A percentile compares a stretch with the other conserved stretches of the same genome.
Conservation (phyloP, 768 basidiomycete genomes). For the Pulveroboletus ravenelii region DNA sequence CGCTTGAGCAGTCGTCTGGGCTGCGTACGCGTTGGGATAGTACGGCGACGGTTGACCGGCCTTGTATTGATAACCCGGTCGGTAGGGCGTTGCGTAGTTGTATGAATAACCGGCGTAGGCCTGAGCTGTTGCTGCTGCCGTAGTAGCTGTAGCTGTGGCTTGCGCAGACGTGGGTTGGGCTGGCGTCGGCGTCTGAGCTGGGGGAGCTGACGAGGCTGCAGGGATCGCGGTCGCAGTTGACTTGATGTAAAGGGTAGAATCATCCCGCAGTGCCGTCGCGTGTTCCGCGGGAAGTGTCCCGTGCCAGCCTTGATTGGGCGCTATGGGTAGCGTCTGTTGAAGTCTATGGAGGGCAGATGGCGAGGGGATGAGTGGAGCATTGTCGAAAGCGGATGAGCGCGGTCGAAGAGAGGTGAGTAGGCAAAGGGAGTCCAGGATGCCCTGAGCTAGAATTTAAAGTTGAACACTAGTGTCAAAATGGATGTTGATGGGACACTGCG, state of each 20-base stretch:
- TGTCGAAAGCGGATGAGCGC: constrained; percentile 40
- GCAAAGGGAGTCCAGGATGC: constrained; percentile 65
- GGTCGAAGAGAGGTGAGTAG: constrained; percentile 70
- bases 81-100: constrained; percentile 33
- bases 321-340: constrained; percentile 61
- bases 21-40: constrained; percentile 27
- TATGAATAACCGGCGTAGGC: constrained; percentile 33
- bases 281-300: constrained; percentile 62
- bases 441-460: constrained; percentile 50
- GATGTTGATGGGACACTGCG: constrained; percentile 1
- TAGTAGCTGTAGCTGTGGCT: constrained; percentile 18
- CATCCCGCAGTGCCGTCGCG: constrained; percentile 63
- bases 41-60: constrained; percentile 34
- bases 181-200: constrained; percentile 32
- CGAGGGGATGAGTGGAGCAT: constrained; percentile 55
- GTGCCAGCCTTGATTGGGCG: constrained; percentile 62
- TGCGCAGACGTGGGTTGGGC: constrained; percentile 22
- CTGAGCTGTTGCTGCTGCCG: constrained; percentile 25
- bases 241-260: constrained; percentile 66
- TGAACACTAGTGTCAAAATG: constrained; percentile 6
- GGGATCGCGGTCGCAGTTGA: constrained; percentile 36
- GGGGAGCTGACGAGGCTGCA: constrained; percentile 30
- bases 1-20: constrained; percentile 22
- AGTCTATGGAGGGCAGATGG: constrained; percentile 63
- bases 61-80: constrained; percentile 35